Evolutionary conservation across 1,139 yeast species (phyloP), one percentile per base, ranked within the genome.

Genomic region (Arxiozyma bovina): DNA sequence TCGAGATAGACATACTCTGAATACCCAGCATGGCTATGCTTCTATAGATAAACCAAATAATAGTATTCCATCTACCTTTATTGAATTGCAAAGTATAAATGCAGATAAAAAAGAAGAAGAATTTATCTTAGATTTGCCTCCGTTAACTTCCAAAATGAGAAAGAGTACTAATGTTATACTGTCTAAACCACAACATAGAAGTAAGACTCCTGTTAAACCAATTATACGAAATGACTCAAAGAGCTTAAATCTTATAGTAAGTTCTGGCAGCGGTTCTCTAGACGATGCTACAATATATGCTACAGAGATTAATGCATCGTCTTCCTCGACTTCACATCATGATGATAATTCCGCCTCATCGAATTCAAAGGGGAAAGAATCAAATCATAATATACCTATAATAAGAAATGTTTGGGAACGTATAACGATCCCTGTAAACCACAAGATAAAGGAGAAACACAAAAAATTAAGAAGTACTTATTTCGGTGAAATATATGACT

Each of bases 271-370:
- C 27, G 90, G 90, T 0, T 75, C 76, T 53, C 63, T 82, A 22
- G 79, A 77, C 59, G 91, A 85, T 64, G 91, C 91, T 8, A 85
- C 91, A 4, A 80, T 79, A 60, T 85, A 80, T 68, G 93, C 89
- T 1, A 85, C 91, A 1, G 91, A 85, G 65, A 75, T 85, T 50
- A 85, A 85, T 65, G 78, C 88, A 0, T 75, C 80, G 43, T 44
- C 40, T 34, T 34, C 40, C 6, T 34, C n/a, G 12, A 34, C 42
- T 7, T 38, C 17, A 22, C 42, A 46, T 46, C 20, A 21, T 25
- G 40, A 15, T 12, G n/a, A 8, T 38, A 20, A 27, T 30, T 8
- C 21, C 15, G 4, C 12, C 4, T 12, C 40, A 15, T 34, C 40
- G 12, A 34, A 3, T 34, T 34, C 42, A 21, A 38, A 8, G 30